Percentiles rank a stretch among this genome's conserved stretches.
Conservation (phyloP, 2,329 filamentous ascomycete species). For the Laburnicola sp. region DNA sequence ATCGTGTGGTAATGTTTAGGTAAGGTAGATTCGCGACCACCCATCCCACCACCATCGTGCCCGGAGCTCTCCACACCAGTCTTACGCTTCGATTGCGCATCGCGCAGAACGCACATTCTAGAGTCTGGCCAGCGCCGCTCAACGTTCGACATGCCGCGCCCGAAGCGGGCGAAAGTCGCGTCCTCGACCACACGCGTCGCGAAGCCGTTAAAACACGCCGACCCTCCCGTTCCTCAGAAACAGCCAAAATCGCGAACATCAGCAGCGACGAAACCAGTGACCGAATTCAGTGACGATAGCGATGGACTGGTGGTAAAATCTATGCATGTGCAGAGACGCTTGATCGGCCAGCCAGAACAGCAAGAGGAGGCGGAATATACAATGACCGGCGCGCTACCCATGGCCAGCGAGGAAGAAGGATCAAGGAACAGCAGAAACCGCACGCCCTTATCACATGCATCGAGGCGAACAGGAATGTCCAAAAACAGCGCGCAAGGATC, state of each 20-base stretch:
- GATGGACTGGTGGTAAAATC: slow-evolving; percentile 41
- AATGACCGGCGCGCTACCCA: slow-evolving; percentile 45
- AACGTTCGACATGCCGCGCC: slow-evolving; percentile 39
- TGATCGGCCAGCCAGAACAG: slow-evolving; percentile 24
- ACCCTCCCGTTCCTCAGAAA: slow-evolving; percentile 26
- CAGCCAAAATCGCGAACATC: slow-evolving; percentile 21
- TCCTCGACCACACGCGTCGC: slow-evolving; percentile 36
- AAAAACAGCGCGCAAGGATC: slow-evolving; percentile 24
- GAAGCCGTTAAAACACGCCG: slow-evolving; percentile 20
- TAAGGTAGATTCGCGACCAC: not conserved
- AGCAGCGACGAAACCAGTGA: slow-evolving; percentile 18
- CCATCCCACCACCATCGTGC: slow-evolving; percentile 1
- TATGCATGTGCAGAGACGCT: slow-evolving; percentile 25
- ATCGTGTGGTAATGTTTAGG: slow-evolving; percentile 2
- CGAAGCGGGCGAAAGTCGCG: slow-evolving; percentile 43
- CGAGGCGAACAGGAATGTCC: slow-evolving; percentile 21
- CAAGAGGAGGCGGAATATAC: slow-evolving; percentile 30
- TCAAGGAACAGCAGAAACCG: slow-evolving; percentile 14
- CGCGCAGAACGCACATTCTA: not conserved
- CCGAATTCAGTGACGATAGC: slow-evolving; percentile 42
- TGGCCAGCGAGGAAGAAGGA: slow-evolving; percentile 13
- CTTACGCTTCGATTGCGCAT: slow-evolving; percentile 14
- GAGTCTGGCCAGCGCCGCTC: slow-evolving; percentile 4
- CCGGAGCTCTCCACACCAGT: not conserved
- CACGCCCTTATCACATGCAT: slow-evolving; percentile 26